Percentiles rank a stretch among this genome's conserved stretches.
Conservation (phyloP, 768 basidiomycete species). For the Lentinula boryana region DNA sequence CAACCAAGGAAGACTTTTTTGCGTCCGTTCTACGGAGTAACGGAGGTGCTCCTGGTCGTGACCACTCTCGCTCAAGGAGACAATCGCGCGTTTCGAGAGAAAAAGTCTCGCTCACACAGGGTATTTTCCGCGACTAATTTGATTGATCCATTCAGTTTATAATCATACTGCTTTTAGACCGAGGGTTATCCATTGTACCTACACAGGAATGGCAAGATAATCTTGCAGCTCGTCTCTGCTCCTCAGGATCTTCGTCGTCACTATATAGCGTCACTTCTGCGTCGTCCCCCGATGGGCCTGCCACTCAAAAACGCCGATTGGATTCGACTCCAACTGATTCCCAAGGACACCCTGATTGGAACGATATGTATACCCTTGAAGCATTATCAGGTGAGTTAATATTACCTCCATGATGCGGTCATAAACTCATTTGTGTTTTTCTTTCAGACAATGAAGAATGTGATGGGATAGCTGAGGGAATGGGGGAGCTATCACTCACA, state of each 20-base stretch:
- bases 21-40: slow-evolving; percentile 64
- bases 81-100: slow-evolving; percentile 76
- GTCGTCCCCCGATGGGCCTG: slow-evolving; percentile 24
- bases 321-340: slow-evolving; percentile 22
- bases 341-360: slow-evolving; percentile 42
- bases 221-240: slow-evolving; percentile 48
- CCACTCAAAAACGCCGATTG: slow-evolving; percentile 43
- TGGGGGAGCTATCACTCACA: slow-evolving; percentile 70
- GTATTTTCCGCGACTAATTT: slow-evolving; percentile 20
- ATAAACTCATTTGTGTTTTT: slow-evolving; percentile 20
- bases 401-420: slow-evolving; percentile 14
- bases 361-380: slow-evolving; percentile 56
- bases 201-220: slow-evolving; percentile 78
- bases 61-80: slow-evolving; percentile 56
- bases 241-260: slow-evolving; percentile 13
- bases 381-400: slow-evolving; percentile 20
- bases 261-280: slow-evolving; percentile 10
- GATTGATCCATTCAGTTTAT: background rate
- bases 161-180: slow-evolving; percentile 31
- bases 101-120: slow-evolving; percentile 69
- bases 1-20: slow-evolving; percentile 75
- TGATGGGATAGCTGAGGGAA: slow-evolving; percentile 44
- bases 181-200: slow-evolving; percentile 54
- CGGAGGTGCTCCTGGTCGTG: slow-evolving; percentile 37
- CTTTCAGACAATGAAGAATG: slow-evolving; percentile 29